phyloP scores from a whole-genome alignment of 225 moss, liverwort and hornwort genomes.

The Physcomitrium patens region DNA sequence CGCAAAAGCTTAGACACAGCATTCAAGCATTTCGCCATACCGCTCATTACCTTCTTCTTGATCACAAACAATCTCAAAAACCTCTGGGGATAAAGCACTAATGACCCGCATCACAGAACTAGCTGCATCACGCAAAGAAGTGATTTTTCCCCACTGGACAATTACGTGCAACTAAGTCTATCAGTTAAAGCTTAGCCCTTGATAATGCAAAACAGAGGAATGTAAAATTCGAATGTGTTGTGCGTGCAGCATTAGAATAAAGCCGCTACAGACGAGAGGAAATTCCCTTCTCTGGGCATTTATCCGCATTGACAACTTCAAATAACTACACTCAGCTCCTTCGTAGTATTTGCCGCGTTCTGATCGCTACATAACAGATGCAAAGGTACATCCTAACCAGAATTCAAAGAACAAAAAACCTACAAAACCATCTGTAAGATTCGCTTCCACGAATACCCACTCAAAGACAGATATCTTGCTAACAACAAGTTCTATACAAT shows the following conservation, averaged over 20 bases:
- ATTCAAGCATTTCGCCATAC: neutral
- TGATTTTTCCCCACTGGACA: neutral
- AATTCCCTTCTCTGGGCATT: neutral
- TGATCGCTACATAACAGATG: neutral
- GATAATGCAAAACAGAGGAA: neutral
- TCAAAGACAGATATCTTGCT: neutral
- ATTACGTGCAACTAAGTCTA: neutral
- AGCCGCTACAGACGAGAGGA: neutral
- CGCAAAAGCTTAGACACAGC: conserved; percentile 15
- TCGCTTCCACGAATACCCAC: too few relatives aligned
- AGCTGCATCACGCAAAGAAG: neutral
- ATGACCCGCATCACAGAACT: neutral
- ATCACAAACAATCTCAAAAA: neutral
- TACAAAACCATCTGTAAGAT: neutral
- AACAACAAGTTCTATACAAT: neutral
- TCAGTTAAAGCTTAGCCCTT: neutral
- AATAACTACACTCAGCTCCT: neutral
- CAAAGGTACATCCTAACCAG: neutral
- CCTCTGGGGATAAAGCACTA: neutral
- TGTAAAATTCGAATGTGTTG: neutral
- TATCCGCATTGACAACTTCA: neutral
- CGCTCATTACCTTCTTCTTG: neutral
- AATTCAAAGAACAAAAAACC: neutral
- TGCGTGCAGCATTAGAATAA: neutral
- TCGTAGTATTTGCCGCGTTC: neutral